Evolutionary conservation across 805 yeast species (phyloP), one percentile per base, ranked within the genome.

Genomic region (Spathaspora girioi): DNA sequence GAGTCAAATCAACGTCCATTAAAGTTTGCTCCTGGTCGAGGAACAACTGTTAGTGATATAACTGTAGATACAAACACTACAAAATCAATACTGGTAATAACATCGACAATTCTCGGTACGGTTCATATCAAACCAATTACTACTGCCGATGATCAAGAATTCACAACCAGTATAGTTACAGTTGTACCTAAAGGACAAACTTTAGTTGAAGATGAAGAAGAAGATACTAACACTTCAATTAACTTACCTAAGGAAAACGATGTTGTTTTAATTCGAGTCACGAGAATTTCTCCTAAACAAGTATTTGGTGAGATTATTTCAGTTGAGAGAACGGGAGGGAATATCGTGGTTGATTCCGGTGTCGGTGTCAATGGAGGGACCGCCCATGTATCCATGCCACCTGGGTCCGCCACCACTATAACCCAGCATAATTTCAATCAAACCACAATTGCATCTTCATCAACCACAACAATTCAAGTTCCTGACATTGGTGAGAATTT

Each of bases 401-500:
- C 75, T 31, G 83, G 83, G 18, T 84, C 83, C 20, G 75, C 85
- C 12, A 83, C 69, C 50, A 62, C 68, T 14, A 61, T 69, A 43
- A 61, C 66, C 12, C 65, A 66, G 19, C 70, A 69, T 53, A 27
- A 29, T 14, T 51, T 51, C 29, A 56, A 59, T 15, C 27, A 46
- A 26, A 66, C 62, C 15, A 61, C 73, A 6, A 61, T 71, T 8
- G 78, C 78, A 2, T 64, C 72, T 15, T 58, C 68, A 14, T 77
- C 82, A 47, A 75, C 80, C 43, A 59, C 71, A 1, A 50, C 62
- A 48, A 74, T 74, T 3, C 62, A 62, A 49, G 77, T 88, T 2
- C 72, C 80, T 23, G 96, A 89, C 59, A 69, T 87, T 32, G 97
- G 97, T 2, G 97, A 92, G 62, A 87, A 87, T 19, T 92, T 88